These are phyloP conservation scores for Jatropha podagrica DNA, from an alignment of 441 rosid species.

Conservation along the genomic window DNA sequence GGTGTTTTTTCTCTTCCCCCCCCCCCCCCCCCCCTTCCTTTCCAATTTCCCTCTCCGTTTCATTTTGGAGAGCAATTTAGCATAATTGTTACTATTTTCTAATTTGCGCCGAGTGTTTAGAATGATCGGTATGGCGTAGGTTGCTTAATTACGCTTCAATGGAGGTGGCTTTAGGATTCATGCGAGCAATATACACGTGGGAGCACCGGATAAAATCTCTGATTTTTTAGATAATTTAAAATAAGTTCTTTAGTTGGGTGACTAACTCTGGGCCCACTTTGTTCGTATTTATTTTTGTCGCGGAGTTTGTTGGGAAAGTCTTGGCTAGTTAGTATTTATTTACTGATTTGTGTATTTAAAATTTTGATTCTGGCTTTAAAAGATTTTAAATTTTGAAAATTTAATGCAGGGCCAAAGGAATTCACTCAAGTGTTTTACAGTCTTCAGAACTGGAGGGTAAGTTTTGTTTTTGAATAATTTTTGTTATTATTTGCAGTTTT, in stretches of 20 bases:
- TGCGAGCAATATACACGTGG: neutral
- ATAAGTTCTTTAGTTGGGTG: neutral
- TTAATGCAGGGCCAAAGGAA: conserved; percentile 75
- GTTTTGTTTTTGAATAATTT: neutral
- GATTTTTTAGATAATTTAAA: neutral
- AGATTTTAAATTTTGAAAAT: neutral
- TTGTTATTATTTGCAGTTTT: neutral
- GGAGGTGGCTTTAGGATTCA: no score
- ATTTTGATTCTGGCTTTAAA: no score
- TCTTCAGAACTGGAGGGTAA: conserved; percentile 96
- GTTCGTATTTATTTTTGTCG: neutral
- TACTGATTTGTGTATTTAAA: no score
- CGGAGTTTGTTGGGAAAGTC: neutral
- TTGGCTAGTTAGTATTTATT: no score
- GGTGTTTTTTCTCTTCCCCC: no score
- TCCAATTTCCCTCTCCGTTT: neutral
- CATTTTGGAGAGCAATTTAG: conserved; percentile 7
- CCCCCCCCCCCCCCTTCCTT: neutral
- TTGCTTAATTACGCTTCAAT: neutral
- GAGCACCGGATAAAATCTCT: neutral
- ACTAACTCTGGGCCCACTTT: neutral
- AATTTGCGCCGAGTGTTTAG: neutral
- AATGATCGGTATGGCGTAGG: neutral
- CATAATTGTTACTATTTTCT: neutral
- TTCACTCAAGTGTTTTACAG: conserved; percentile 74